Evolutionary conservation across 1,284 basidiomycete genomes (phyloP), one percentile per base, ranked within the genome.

Genomic region (Cryptococcus sp.): DNA sequence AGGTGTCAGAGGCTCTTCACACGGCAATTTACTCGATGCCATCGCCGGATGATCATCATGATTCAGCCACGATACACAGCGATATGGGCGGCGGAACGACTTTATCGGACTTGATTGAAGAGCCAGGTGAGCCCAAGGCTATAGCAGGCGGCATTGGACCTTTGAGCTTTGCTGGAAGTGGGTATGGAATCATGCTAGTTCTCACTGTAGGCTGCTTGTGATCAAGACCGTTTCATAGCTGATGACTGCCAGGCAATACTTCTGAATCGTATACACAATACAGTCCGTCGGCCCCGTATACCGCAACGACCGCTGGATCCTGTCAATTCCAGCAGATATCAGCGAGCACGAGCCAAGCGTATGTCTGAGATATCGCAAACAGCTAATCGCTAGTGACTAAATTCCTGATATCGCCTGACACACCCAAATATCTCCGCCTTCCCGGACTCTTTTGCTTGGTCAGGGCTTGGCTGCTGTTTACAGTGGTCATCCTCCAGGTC

Each of bases 221-320:
- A n/a, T n/a, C n/a, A n/a, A n/a, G n/a, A n/a, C n/a, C n/a, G n/a
- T n/a, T n/a, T 28, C 22, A 24, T 19, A 16, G 22, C 19, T 46
- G 16, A 44, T 24, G 23, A 24, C 39, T 40, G 28, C 40, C 51
- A 74, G 73, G 70, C 61, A 0, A 61, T 74, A 19, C 55, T 73
- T 23, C 59, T 75, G 43, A 74, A 74, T 52, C 66, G 73, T 2
- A 73, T 74, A 34, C 68, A 72, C 50, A 63, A 72, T 53, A 66
- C 74, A 37, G 72, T 74, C 22, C 59, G 68, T 18, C 57, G 70
- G 39, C 69, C 70, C 11, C 58, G 66, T 18, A 54, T 50, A 10
- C 65, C 67, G 2, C 59, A 61, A 2, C 64, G 54, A 18, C 61
- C 62, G 3, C 55, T 54, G 18, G 65, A 65, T 16, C 63, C 60